Base-by-base conservation (phyloP, 768 basidiomycete species). In the Tylopilus sp. region DNA sequence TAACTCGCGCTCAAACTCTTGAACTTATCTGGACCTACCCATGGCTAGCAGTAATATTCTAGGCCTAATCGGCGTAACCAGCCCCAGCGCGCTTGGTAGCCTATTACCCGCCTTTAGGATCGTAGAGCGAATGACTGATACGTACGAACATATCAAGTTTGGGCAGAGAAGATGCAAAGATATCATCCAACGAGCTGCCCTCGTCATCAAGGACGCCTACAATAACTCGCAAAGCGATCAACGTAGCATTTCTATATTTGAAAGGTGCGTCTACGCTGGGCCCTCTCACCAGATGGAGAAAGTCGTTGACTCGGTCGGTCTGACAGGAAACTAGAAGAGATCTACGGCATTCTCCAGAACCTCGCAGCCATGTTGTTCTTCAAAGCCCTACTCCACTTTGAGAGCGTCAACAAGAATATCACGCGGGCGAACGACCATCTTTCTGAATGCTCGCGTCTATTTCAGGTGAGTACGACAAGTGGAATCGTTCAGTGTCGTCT, bases 361-460 rank as follows among this genome's bases (percentile, higher is more conserved):
- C 38, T 45, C 7, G 54, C 54, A 11, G 24, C 19, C 6, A 46
- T 50, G 31, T 51, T 49, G 17, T 47, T 46, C 49, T 36, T 51
- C 30, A 45, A 50, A 50, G 49, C 54, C 8, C 19, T 50, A 5
- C 49, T 51, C n/a, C 37, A 13, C 28, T 50, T 47, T 19, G 49
- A 47, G 9, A 45, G 46, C 6, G 36, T 50, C 25, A 42, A 41
- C 28, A 26, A 30, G 17, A 30, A 25, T 4, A 45, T 55, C 4
- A 38, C 41, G 2, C 34, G 3, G 8, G 54, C 54, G n/a, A 30
- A 47, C 14, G 22, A 8, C 3, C 38, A n/a, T 3, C 34, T 55
- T 16, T 4, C n/a, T 28, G 49, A 50, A 4, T 55, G 54, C 25
- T 28, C 24, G 14, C 22, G 46, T 0, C 19, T 49, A 14, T 55